A percentile compares a stretch with the other conserved stretches of the same genome.
Evolutionary conservation across 129 eudicot species (phyloP).

Genomic region (Ambrosia artemisiifolia): DNA sequence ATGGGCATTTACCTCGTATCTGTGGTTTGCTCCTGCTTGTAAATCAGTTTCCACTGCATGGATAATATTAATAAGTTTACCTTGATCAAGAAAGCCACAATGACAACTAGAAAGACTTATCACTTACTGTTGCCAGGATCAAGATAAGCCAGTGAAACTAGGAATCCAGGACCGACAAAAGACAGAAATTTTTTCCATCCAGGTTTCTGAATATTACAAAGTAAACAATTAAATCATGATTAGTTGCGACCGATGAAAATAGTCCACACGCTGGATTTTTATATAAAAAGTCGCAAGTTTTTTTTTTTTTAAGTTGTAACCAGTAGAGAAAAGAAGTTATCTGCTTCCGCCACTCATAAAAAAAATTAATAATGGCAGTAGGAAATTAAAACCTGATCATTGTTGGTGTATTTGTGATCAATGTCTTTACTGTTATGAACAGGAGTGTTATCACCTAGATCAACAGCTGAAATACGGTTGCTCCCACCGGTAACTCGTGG

Average conservation of each 20-base stretch:
- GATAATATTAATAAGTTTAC: neutral
- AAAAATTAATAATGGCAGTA: neutral
- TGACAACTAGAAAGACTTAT: neutral
- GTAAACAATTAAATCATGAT: neutral
- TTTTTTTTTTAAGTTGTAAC: neutral
- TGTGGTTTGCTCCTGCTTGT: slow-evolving; percentile 68
- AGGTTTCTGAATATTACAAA: slow-evolving; percentile 29
- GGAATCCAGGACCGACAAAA: slow-evolving; percentile 59
- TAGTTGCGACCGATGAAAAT: neutral
- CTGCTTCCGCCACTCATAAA: neutral
- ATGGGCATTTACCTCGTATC: slow-evolving; percentile 45
- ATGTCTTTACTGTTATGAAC: slow-evolving; percentile 7
- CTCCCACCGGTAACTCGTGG: slow-evolving; percentile 39
- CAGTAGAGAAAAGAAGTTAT: no score
- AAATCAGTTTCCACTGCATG: slow-evolving; percentile 64
- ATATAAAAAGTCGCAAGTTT: neutral
- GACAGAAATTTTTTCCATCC: slow-evolving; percentile 51
- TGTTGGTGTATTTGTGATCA: slow-evolving; percentile 28
- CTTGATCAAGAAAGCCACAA: neutral
- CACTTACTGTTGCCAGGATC: slow-evolving; percentile 61
- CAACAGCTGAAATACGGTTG: slow-evolving; percentile 51
- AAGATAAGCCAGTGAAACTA: slow-evolving; percentile 61
- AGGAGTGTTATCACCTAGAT: slow-evolving; percentile 4
- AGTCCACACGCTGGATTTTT: neutral
- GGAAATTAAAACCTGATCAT: slow-evolving; percentile 35